phyloP scores from a whole-genome alignment of 768 basidiomycete species.

The Leccinum ochraceum region DNA sequence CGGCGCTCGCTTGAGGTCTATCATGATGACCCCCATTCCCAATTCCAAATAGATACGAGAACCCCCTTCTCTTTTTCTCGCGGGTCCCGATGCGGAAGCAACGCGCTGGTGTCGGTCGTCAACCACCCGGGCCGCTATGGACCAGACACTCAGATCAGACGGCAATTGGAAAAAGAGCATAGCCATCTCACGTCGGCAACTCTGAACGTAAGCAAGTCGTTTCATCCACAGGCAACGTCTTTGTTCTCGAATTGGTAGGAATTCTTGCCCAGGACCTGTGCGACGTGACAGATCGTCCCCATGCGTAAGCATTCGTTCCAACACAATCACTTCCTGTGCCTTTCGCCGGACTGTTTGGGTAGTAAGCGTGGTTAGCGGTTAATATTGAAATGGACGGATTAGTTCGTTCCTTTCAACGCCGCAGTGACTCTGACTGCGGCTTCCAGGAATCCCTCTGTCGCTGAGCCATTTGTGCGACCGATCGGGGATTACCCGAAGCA shows the following conservation, averaged over 20 bases:
- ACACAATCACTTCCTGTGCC: neutral
- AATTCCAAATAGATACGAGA: neutral
- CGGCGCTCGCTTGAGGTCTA: neutral
- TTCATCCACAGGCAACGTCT: neutral
- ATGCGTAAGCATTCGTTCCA: neutral
- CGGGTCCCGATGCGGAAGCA: neutral
- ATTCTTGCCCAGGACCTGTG: neutral
- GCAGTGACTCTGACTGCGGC: neutral
- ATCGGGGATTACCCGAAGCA: neutral
- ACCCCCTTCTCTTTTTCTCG: neutral
- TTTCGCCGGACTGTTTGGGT: neutral
- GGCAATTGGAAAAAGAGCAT: neutral
- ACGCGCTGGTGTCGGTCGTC: neutral
- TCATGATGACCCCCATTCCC: neutral
- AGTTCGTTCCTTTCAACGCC: neutral
- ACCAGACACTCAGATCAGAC: neutral
- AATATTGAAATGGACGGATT: neutral
- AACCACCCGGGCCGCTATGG: neutral
- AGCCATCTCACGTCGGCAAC: neutral
- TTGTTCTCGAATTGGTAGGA: slow-evolving; percentile 1
- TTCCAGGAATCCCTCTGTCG: neutral
- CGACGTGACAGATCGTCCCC: neutral
- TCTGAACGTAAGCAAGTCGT: neutral
- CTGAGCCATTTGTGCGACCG: neutral
- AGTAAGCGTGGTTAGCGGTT: neutral